Base-by-base conservation (phyloP, 176 grass and related monocot species). In the Aegilops tauschii region DNA sequence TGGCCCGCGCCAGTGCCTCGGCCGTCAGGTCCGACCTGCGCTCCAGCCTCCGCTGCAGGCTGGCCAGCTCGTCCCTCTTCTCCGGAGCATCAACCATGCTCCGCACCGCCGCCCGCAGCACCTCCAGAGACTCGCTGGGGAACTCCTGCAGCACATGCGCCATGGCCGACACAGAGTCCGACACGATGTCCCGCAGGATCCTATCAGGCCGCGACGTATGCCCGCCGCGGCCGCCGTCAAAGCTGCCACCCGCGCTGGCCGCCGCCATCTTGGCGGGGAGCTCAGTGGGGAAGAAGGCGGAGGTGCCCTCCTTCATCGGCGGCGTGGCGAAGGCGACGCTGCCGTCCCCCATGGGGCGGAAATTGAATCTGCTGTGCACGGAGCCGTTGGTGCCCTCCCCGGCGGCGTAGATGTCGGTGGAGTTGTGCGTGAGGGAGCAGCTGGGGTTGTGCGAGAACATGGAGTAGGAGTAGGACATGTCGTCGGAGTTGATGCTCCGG, bases 341-440 rank as follows among this genome's bases (percentile, higher is more conserved):
- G 76, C 96, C 94, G 79, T 99, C 97, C 20, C 97, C 97, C 69
- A 97, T 91, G 21, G 97, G 97, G 52, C 90, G 90, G 29, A 92
- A 92, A 35, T 97, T 99, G 89, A 99, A 99, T 2, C 93, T 74
- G 87, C 97, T 99, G 84, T 99, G 97, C 17, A 99, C 97, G 2
- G 97, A 99, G 52, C 97, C 97, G 82, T 99, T 99, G 20, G 94
- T 99, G 18, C 97, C 97, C 87, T 99, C 97, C 14, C 97, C 97
- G 1, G 94, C 94, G 37, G 95, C 94, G 68, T 93, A 99, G 77
- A 94, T 96, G 65, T 98, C 97, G 65, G 94, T 99, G 50, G 94
- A 96, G 84, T 97, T 99, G 67, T 91, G 90, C 14, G 97, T 99
- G 28, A 99, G 82, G 45, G 97, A 99, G 87, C 97, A 99, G 80